Evolutionary conservation across 2,329 filamentous ascomycete species (phyloP), one percentile per base, ranked within the genome.

Genomic region (Tolypocladium ovalisporum): DNA sequence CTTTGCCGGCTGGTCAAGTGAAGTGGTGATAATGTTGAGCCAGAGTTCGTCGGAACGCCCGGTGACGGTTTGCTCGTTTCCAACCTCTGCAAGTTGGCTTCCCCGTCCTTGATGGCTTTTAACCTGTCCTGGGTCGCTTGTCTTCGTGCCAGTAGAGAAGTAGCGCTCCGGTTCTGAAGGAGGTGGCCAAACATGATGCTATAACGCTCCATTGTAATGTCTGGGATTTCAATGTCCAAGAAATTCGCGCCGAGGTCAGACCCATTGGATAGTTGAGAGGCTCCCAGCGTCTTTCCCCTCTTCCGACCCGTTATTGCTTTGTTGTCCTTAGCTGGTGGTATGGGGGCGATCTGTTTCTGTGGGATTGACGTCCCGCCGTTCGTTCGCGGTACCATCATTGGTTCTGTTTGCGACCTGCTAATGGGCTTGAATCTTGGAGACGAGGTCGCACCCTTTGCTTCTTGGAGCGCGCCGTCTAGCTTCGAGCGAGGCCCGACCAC

Each of bases 121-220:
- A 88, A 71, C 58, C 77, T 81, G 56, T 83, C 77, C 15, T 85
- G 67, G 0, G 79, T 83, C 9, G 81, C 82, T 62, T 86, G 83
- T 47, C 83, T 76, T 58, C 82, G 77, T 29, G 77, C 77, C 32
- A 85, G 71, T 9, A 86, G 72, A 1, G 68, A 67, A 7, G 69
- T 64, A 19, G 65, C 58, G 8, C 62, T 64, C 42, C 71, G 69
- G 9, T 70, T 70, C 60, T 83, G 80, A 32, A 96, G 75, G 8
- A 97, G 77, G 40, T 82, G 82, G 57, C 86, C 84, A 67, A 97
- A 97, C 92, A 97, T 97, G 62, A 97, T 82, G 64, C 91, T 96
- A 64, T 96, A 97, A 54, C 93, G 79, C 68, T 97, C 93, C 79
- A 97, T 79, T 61, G 87, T 84, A 57, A 89, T 80, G 54, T 82